Percentiles rank a stretch among this genome's conserved stretches.
These are phyloP conservation scores for Pisolithus sp. DNA, from an alignment of 768 basidiomycete genomes.

Conservation along the genomic window DNA sequence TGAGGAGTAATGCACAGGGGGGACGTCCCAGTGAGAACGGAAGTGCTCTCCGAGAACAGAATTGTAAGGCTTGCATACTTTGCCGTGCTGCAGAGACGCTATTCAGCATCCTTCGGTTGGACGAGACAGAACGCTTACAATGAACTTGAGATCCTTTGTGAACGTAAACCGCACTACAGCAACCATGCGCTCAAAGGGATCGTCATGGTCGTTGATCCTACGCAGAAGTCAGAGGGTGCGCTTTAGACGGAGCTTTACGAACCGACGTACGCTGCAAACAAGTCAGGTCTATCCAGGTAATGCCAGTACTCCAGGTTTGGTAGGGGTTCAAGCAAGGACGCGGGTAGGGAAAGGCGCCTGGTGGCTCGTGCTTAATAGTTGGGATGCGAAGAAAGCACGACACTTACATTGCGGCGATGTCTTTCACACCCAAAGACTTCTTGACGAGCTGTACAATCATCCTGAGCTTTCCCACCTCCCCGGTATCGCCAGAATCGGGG, in stretches of 20 bases:
- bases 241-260: neutral
- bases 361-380: conserved; percentile 10
- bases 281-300: conserved; percentile 84
- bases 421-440: conserved; percentile 89
- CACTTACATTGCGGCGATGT: conserved; percentile 87
- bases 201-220: conserved; percentile 88
- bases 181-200: conserved; percentile 95
- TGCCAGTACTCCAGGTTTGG: conserved; percentile 98
- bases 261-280: conserved; percentile 77
- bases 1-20: conserved; percentile 49
- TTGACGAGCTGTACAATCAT: conserved; percentile 90
- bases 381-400: conserved; percentile 1
- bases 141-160: conserved; percentile 90
- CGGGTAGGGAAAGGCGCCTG: conserved; percentile 89
- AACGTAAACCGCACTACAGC: conserved; percentile 83
- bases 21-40: conserved; percentile 79
- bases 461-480: conserved; percentile 89
- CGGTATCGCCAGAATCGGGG: conserved; percentile 60
- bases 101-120: neutral
- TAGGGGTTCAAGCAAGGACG: conserved; percentile 87
- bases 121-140: conserved; percentile 43
- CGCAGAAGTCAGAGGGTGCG: conserved; percentile 2
- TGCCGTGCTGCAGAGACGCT: conserved; percentile 57
- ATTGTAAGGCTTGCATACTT: conserved; percentile 91
- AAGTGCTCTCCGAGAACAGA: conserved; percentile 87